Percentiles rank a stretch among this genome's conserved stretches.
Evolutionary conservation across 257 asterid species (phyloP).

Genomic region (Solanum microdontum): DNA sequence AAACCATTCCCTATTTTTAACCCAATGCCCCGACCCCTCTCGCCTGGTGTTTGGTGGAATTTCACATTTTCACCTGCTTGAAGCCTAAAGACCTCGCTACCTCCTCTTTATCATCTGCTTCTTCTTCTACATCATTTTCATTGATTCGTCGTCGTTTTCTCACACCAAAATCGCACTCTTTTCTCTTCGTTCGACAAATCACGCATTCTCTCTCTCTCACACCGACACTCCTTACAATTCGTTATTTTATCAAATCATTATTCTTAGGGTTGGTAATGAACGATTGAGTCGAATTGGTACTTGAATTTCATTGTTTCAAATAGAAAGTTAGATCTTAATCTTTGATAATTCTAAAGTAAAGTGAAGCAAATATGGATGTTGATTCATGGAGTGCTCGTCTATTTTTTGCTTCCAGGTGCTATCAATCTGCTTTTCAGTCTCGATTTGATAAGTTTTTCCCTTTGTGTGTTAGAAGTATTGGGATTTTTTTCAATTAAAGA

Average conservation of each 20-base stretch:
- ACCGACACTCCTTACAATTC: slow-evolving; percentile 20
- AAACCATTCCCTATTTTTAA: too few relatives aligned
- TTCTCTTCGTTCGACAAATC: not conserved
- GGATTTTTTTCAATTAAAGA: not conserved
- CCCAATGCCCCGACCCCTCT: too few relatives aligned
- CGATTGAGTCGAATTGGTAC: slow-evolving; percentile 13
- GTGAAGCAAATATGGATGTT: slow-evolving; percentile 52
- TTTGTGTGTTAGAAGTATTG: not conserved
- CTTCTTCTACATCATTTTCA: slow-evolving; percentile 8
- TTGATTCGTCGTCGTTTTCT: not conserved
- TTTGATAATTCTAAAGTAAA: not conserved
- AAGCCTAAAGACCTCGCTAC: slow-evolving; percentile 4
- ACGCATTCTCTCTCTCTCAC: too few relatives aligned
- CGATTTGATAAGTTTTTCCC: slow-evolving; percentile 53
- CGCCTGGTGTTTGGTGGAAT: slow-evolving; percentile 33
- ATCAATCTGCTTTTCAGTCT: slow-evolving; percentile 74
- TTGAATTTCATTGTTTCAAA: not conserved
- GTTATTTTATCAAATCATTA: not conserved
- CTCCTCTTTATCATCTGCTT: not conserved
- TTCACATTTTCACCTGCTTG: slow-evolving; percentile 32
- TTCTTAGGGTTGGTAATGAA: not conserved
- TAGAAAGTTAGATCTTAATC: not conserved
- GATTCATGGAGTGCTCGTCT: slow-evolving; percentile 84
- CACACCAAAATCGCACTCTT: not conserved
- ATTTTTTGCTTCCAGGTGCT: slow-evolving; percentile 67